A percentile compares a stretch with the other conserved stretches of the same genome.
phyloP scores from a whole-genome alignment of 345 rosid genomes.

The Citrus australasica region DNA sequence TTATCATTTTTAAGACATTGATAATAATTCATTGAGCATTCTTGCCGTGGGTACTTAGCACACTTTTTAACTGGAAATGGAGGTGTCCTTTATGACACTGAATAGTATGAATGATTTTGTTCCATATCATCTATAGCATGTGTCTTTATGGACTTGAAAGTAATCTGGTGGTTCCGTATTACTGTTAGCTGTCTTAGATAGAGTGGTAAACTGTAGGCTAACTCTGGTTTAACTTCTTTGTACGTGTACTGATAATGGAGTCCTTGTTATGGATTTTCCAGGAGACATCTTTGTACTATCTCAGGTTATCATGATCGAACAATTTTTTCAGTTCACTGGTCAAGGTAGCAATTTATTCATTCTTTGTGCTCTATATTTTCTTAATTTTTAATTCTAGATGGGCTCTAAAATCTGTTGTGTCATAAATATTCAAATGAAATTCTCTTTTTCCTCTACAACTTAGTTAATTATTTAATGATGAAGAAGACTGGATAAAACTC shows the following conservation, averaged over 20 bases:
- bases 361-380: not conserved
- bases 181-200: not conserved
- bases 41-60: not conserved
- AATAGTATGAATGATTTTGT: not conserved
- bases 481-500: not conserved
- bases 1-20: not conserved
- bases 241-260: not conserved
- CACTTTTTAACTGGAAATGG: not conserved
- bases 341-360: slow-evolving; percentile 54
- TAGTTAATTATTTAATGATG: not conserved
- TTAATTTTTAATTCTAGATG: not conserved
- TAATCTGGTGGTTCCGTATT: not conserved
- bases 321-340: slow-evolving; percentile 90
- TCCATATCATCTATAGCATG: not conserved
- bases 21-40: not conserved
- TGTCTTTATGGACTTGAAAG: not conserved
- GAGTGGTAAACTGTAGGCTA: not conserved
- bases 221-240: not conserved
- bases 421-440: not conserved
- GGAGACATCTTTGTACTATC: slow-evolving; percentile 79
- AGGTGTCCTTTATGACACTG: not conserved
- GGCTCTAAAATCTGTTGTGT: not conserved
- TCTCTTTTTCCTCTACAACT: not conserved
- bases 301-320: slow-evolving; percentile 96
- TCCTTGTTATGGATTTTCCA: slow-evolving; percentile 33